These are phyloP conservation scores for Candida yuanshanica DNA, from an alignment of 805 yeast species.

Conservation along the genomic window DNA sequence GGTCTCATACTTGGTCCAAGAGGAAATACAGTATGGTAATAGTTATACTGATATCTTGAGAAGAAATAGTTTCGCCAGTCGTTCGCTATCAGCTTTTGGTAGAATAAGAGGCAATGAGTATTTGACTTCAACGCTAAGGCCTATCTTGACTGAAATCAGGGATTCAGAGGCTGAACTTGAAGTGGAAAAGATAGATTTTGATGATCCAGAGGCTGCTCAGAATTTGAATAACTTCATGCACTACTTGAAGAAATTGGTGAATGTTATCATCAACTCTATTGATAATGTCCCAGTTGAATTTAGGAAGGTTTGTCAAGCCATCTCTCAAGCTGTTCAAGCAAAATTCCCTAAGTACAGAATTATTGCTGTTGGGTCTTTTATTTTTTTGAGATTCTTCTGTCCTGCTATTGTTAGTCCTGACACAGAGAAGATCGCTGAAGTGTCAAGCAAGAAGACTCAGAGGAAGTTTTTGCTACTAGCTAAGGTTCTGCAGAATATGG, in stretches of 20 bases:
- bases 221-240: constrained; percentile 45
- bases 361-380: constrained; percentile 78
- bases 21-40: constrained; percentile 56
- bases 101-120: constrained; percentile 60
- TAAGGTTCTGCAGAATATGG: constrained; percentile 78
- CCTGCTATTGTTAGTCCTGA: constrained; percentile 93
- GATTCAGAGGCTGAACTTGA: constrained; percentile 52
- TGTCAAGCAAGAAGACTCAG: constrained; percentile 39
- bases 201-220: constrained; percentile 33
- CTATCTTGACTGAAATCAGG: constrained; percentile 49
- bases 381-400: constrained; percentile 74
- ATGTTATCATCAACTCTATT: constrained; percentile 50
- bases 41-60: constrained; percentile 71
- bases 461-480: constrained; percentile 75
- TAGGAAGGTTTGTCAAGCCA: constrained; percentile 62
- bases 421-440: constrained; percentile 31
- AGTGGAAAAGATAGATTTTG: constrained; percentile 45
- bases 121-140: constrained; percentile 45
- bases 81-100: constrained; percentile 67
- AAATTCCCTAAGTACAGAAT: constrained; percentile 63
- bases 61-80: constrained; percentile 77
- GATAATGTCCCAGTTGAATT: constrained; percentile 65
- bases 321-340: constrained; percentile 48
- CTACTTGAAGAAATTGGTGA: constrained; percentile 51
- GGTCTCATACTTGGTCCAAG: constrained; percentile 48